Conservation (phyloP, 2,329 filamentous ascomycete species). For the Ophiostoma sp. region DNA sequence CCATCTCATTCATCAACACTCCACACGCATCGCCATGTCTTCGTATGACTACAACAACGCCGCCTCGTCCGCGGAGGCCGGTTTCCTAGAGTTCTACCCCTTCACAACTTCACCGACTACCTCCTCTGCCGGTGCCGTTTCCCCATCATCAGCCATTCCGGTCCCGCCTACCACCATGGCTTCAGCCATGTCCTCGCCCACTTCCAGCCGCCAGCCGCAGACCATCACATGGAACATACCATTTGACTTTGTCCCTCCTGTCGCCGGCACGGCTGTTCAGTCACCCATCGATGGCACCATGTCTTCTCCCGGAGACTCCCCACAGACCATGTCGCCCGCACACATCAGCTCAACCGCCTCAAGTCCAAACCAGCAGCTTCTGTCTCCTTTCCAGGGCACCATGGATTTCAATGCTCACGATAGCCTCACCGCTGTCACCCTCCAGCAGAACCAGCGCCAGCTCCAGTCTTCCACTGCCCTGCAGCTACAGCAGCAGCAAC, state of each 20-base stretch:
- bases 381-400: constrained; percentile 50
- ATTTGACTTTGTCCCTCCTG: constrained; percentile 43
- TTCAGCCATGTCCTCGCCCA: constrained; percentile 35
- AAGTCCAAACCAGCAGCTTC: constrained; percentile 51
- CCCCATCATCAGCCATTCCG: constrained; percentile 35
- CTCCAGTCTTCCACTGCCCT: constrained; percentile 34
- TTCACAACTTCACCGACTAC: constrained; percentile 35
- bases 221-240: constrained; percentile 47
- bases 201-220: constrained; percentile 33
- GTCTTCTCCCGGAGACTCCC: constrained; percentile 50
- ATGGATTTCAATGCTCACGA: constrained; percentile 46
- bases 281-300: constrained; percentile 41
- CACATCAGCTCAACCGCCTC: constrained; percentile 46
- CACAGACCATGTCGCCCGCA: constrained; percentile 42
- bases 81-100: constrained; percentile 52
- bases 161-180: constrained; percentile 37
- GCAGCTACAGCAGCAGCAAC: constrained; percentile 39
- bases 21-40: constrained; percentile 21
- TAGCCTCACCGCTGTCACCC: constrained; percentile 56
- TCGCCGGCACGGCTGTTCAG: constrained; percentile 32
- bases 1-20: constrained; percentile 9
- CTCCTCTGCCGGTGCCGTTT: constrained; percentile 31
- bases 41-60: constrained; percentile 24
- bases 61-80: constrained; percentile 50
- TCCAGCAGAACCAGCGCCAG: constrained; percentile 51